Base-by-base conservation (phyloP, 2,329 filamentous ascomycete species). In the Alternaria arbusti region DNA sequence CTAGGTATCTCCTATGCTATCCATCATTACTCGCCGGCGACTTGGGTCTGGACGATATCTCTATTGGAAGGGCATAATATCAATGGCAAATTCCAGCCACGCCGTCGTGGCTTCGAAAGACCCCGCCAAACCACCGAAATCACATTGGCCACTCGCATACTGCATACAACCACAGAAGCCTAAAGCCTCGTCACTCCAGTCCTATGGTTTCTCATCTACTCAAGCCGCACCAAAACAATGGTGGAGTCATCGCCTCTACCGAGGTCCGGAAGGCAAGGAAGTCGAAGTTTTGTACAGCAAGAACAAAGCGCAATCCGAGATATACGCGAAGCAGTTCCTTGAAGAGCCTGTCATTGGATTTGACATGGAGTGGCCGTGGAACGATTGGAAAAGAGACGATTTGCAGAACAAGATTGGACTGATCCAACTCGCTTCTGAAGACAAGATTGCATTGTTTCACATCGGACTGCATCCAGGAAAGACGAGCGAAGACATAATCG, bases 401-500 rank as follows among this genome's bases (percentile, higher is more conserved):
- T 80, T 89, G 5, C 90, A 91, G 67, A 83, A 86, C 55, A 93
- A 94, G 64, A 87, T 96, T 7, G 94, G 92, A 0, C 80, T 97
- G 40, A 90, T 97, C 46, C 95, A 97, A 78, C 79, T 97, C 22
- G 93, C 94, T 1, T 91, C 89, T 63, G 87, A 91, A 46, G 88
- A 90, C 65, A 90, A 89, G 13, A 90, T 97, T 52, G 93, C 86
- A 0, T 85, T 97, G 0, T 94, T 97, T 69, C 95, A 97, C 69
- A 79, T 97, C 56, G 91, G 93, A 3, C 70, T 89, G 3, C 83
- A 84, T 63, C 51, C 70, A 20, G 82, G 82, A 2, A 77, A 78
- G 13, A 80, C 77, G 0, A 66, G 71, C 1, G 78, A 82, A 7
- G 86, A 90, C 22, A 82, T 95, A 25, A 85, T 94, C n/a, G 85